Base-by-base conservation (phyloP, 345 rosid species). In the Syzygium aqueum region DNA sequence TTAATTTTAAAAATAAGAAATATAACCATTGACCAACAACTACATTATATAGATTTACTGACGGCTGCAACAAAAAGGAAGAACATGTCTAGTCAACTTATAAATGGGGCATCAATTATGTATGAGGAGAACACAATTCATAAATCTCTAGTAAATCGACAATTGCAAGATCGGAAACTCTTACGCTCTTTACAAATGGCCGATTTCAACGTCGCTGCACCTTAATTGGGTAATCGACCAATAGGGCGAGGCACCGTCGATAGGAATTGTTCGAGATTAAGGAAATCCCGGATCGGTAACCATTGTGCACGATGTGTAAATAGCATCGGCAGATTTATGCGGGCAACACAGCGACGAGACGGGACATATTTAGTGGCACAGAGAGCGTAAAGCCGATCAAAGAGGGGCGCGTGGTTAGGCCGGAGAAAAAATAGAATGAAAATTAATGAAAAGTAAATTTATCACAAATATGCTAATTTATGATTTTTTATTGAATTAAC, bases 381-480 rank as follows among this genome's bases (percentile, higher is more conserved):
- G 11, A 23, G n/a, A 56, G 61, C 61, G 5, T 56, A 56, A 56
- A 56, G 61, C 19, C n/a, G 13, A 23, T 10, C n/a, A 56, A 56
- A 0, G 14, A 56, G 25, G 2, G n/a, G 1, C 1, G 61, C 14
- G 11, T 56, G 13, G 61, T 22, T 23, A 56, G n/a, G 25, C n/a
- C 10, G 0, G 2, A 2, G 0, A 0, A 27, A 56, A 56, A 56
- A 1, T 56, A 43, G 7, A 43, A 43, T 5, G 46, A 3, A 43
- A 43, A 43, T 4, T 43, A 43, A 43, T 6, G 7, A 43, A 43
- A 7, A 7, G 1, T 43, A 43, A 43, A 43, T 43, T 43, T 43
- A 1, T 43, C 46, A 43, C 46, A 43, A 43, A 7, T 43, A 43
- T 6, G 6, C 1, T 43, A 43, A 43, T 43, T 43, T 43, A 5